Conservation (phyloP, 805 yeast genomes). For the Sugiyamaella valdiviana region DNA sequence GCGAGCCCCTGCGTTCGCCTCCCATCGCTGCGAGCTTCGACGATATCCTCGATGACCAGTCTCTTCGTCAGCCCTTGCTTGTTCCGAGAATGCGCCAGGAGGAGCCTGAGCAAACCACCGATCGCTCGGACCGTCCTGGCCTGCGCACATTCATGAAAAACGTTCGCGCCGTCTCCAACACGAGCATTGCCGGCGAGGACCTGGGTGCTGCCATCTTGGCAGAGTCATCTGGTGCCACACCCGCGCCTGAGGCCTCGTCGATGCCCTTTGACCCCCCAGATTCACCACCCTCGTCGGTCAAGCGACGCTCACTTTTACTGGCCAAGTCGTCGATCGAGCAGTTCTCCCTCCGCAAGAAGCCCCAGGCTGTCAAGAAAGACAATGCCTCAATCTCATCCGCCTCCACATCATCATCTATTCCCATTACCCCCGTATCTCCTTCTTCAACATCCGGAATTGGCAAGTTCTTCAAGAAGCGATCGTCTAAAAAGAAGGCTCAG, state of each 20-base stretch:
- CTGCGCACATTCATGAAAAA: conserved; percentile 6
- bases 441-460: conserved; percentile 8
- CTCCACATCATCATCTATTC: conserved; percentile 6
- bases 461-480: conserved; percentile 17
- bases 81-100: background rate
- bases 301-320: conserved; percentile 17
- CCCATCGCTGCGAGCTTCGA: background rate
- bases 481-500: background rate
- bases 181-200: conserved; percentile 15
- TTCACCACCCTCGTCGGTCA: conserved; percentile 4
- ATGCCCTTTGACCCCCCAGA: background rate
- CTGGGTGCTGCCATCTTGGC: conserved; percentile 13
- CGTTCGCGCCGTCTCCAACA: conserved; percentile 8
- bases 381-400: conserved; percentile 4
- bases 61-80: background rate
- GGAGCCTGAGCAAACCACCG: background rate
- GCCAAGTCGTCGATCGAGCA: conserved; percentile 23
- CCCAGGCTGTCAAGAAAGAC: background rate
- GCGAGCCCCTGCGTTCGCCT: background rate
- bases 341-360: conserved; percentile 8
- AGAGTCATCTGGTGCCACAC: background rate
- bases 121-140: background rate
- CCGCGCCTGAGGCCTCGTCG: background rate
- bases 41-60: background rate
- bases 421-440: background rate